These are phyloP conservation scores for Alternaria panax DNA, from an alignment of 2,329 filamentous ascomycete genomes.

Conservation along the genomic window DNA sequence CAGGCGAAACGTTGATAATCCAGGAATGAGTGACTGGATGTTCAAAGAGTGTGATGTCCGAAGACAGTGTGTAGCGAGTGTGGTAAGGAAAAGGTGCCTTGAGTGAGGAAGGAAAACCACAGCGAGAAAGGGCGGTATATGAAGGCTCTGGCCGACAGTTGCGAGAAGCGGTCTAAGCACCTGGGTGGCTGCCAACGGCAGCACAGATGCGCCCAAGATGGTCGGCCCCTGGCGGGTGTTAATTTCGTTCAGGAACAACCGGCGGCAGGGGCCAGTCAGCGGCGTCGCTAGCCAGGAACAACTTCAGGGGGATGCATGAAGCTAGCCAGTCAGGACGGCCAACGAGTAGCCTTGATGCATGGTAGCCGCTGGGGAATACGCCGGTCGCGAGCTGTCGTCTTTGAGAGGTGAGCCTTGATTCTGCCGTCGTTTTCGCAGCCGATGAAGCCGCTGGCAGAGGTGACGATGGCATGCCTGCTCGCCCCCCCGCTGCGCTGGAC, in stretches of 20 bases:
- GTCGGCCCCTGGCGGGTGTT: constrained; percentile 43
- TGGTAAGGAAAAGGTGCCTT: constrained; percentile 47
- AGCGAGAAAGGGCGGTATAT: constrained; percentile 39
- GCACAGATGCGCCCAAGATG: constrained; percentile 26
- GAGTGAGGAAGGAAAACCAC: constrained; percentile 35
- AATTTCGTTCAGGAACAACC: constrained; percentile 46
- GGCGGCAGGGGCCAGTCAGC: constrained; percentile 37
- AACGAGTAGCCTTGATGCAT: constrained; percentile 18
- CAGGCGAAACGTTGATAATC: constrained; percentile 36
- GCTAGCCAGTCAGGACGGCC: constrained; percentile 31
- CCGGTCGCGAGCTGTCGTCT: constrained; percentile 71
- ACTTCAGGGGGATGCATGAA: constrained; percentile 22
- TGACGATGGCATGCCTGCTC: constrained; percentile 5
- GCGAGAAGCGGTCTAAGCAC: constrained; percentile 40
- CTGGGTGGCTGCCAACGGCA: constrained; percentile 19
- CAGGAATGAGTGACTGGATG: constrained; percentile 51
- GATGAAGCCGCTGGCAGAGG: constrained; percentile 12
- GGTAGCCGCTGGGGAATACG: constrained; percentile 41
- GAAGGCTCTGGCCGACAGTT: constrained; percentile 38
- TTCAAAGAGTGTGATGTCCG: constrained; percentile 47
- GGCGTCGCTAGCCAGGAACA: constrained; percentile 36
- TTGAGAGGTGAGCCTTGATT: constrained; percentile 50
- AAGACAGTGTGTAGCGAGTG: constrained; percentile 46
- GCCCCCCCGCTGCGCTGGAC: neutral
- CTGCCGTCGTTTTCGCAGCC: constrained; percentile 7